These are phyloP conservation scores for Hanseniaspora sp. DNA, from an alignment of 1,139 yeast species.

Conservation along the genomic window DNA sequence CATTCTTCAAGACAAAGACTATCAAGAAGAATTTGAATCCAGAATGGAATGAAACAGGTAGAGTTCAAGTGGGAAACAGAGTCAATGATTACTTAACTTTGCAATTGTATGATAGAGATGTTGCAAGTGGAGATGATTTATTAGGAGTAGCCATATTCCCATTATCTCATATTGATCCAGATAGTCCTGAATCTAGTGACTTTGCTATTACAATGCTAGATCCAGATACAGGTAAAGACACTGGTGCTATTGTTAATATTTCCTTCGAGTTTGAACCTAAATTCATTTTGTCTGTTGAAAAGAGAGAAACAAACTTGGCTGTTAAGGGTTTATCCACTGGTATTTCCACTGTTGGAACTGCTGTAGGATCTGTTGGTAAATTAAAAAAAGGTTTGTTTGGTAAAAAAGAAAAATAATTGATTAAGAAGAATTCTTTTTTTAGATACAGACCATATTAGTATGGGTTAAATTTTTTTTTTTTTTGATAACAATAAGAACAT, in stretches of 20 bases:
- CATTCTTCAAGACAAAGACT: constrained; percentile 60
- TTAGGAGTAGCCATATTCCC: constrained; percentile 58
- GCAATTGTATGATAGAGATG: constrained; percentile 78
- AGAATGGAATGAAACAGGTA: constrained; percentile 59
- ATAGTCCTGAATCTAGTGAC: constrained; percentile 36
- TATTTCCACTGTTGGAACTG: constrained; percentile 35
- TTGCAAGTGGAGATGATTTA: constrained; percentile 75
- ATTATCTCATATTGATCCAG: constrained; percentile 50
- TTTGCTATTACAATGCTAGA: constrained; percentile 42
- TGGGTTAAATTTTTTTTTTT: too few relatives aligned
- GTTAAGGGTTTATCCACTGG: constrained; percentile 34
- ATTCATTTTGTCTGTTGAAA: constrained; percentile 38
- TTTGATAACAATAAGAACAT: background rate
- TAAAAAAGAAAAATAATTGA: constrained; percentile 18
- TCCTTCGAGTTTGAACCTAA: constrained; percentile 57
- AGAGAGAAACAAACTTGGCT: constrained; percentile 31
- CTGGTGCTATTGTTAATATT: constrained; percentile 47
- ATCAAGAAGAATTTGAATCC: constrained; percentile 82
- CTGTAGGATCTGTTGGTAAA: constrained; percentile 36
- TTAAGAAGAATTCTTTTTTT: too few relatives aligned
- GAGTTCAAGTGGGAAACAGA: constrained; percentile 45
- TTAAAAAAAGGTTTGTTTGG: constrained; percentile 31
- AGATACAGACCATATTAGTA: too few relatives aligned
- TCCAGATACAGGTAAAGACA: constrained; percentile 39
- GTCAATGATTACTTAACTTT: constrained; percentile 49